Evolutionary conservation across 257 asterid genomes (phyloP).

Genomic region (Osmanthus fragrans): DNA sequence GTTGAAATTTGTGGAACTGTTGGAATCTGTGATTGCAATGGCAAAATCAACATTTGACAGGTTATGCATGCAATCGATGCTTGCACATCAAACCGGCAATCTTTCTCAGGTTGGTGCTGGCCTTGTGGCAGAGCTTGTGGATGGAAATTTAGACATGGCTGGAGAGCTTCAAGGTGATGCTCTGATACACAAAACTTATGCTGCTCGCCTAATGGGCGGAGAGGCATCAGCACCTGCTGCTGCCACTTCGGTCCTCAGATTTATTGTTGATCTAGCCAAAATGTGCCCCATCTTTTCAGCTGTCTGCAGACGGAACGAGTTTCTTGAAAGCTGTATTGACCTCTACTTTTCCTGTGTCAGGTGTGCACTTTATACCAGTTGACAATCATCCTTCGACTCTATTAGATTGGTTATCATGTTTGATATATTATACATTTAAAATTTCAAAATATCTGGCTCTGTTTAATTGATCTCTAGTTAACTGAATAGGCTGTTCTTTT

Average conservation of each 20-base stretch:
- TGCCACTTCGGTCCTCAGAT: conserved; percentile 94
- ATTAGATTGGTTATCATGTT: conserved; percentile 1
- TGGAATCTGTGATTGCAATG: conserved; percentile 95
- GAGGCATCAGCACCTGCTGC: conserved; percentile 99
- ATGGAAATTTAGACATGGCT: conserved; percentile 72
- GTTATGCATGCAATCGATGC: conserved; percentile 79
- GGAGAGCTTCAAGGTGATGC: conserved; percentile 99
- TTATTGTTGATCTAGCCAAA: conserved; percentile 98
- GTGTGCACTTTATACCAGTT: conserved; percentile 35
- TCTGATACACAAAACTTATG: conserved; percentile 97
- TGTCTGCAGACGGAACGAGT: conserved; percentile 85
- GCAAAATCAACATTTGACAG: conserved; percentile 96
- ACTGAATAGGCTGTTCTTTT: conserved; percentile 18
- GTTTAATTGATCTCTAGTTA: conserved; percentile 21
- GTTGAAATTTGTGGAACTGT: conserved; percentile 76
- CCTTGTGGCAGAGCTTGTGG: conserved; percentile 94
- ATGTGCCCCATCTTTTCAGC: conserved; percentile 97
- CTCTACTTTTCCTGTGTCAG: conserved; percentile 98
- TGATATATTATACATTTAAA: conserved; percentile 16
- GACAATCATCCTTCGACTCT: not conserved
- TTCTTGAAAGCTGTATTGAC: conserved; percentile 92
- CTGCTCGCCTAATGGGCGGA: conserved; percentile 99
- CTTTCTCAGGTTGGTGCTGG: conserved; percentile 94
- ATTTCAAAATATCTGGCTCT: conserved; percentile 16
- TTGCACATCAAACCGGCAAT: conserved; percentile 86